A percentile compares a stretch with the other conserved stretches of the same genome.
Evolutionary conservation across 495 filamentous ascomycete genomes (phyloP).

Genomic region (Usnea hakonensis): DNA sequence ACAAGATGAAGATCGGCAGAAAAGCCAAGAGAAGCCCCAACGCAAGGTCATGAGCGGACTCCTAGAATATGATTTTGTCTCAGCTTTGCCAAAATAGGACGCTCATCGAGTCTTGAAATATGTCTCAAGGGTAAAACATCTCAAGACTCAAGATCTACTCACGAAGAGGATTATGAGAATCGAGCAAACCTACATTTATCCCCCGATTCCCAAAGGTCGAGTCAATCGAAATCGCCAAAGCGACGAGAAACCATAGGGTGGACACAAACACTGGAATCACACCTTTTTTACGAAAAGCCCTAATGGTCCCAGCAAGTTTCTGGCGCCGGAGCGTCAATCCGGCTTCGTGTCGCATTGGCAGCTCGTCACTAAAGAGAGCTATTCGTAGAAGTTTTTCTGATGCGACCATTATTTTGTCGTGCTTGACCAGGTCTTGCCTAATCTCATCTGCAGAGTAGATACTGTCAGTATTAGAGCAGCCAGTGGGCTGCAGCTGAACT

Average conservation of each 20-base stretch:
- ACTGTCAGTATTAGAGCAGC: neutral
- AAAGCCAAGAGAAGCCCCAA: slow-evolving; percentile 41
- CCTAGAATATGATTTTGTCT: too few species aligned
- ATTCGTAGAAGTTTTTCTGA: slow-evolving; percentile 34
- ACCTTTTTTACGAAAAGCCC: slow-evolving; percentile 25
- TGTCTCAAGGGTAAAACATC: too few species aligned
- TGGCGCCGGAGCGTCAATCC: slow-evolving; percentile 18
- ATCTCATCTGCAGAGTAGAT: neutral
- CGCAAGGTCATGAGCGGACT: slow-evolving; percentile 39
- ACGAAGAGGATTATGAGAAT: too few species aligned
- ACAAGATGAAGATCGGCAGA: slow-evolving; percentile 42
- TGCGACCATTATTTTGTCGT: slow-evolving; percentile 16
- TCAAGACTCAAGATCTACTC: too few species aligned
- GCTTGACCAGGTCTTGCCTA: slow-evolving; percentile 16
- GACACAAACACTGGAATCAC: slow-evolving; percentile 34
- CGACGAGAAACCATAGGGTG: slow-evolving; percentile 29
- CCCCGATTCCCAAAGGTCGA: slow-evolving; percentile 37
- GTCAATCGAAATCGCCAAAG: slow-evolving; percentile 38
- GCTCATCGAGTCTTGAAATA: too few species aligned
- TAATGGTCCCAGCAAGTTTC: slow-evolving; percentile 25
- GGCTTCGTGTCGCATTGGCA: slow-evolving; percentile 17
- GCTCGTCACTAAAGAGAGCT: slow-evolving; percentile 33
- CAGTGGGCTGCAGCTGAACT: neutral
- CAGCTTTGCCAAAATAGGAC: too few species aligned
- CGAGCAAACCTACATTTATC: too few species aligned